Evolutionary conservation across 768 basidiomycete species (phyloP), one percentile per base, ranked within the genome.

Genomic region (Hydnomerulius pinastri): DNA sequence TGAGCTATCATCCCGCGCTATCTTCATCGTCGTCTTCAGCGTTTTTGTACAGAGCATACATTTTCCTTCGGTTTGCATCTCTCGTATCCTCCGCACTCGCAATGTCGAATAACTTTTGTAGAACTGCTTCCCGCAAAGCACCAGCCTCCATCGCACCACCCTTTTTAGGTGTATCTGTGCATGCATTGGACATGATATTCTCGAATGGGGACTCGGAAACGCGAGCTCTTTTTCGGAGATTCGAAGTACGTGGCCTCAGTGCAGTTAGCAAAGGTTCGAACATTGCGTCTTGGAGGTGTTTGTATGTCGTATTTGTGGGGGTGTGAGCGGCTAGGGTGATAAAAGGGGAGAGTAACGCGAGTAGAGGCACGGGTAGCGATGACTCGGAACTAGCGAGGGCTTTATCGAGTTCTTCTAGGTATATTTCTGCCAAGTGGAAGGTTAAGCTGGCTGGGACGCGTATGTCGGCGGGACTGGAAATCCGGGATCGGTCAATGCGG

Each of bases 341-440:
- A 73, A 93, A 92, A 6, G 95, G 96, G 4, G 64, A 54, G 23
- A 91, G 67, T 21, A 92, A 71, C 3, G 72, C 69, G 13, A 79
- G 68, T 13, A 85, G 70, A 15, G 86, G 83, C 1, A 72, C 76
- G 13, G 78, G 74, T 1, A 62, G 46, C 13, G 67, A 57, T 15
- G 68, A 47, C 1, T 65, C 55, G 33, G 58, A 63, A 27, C 46
- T 47, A 27, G 63, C 64, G 6, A 83, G 60, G 3, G 73, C 81
- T 62, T 83, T 92, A 62, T 97, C 83, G 29, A 99, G 79, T 64
- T 98, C 96, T 56, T 91, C 87, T 12, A 95, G 66, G 66, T 91
- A 97, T 40, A 98, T 83, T 64, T 99, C 96, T 12, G 86, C 78
- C 17, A 98, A 69, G 66, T 99, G 96, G 62, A 86, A 94, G 20